phyloP scores from a whole-genome alignment of 495 filamentous ascomycete genomes.

The Neurospora intermedia region DNA sequence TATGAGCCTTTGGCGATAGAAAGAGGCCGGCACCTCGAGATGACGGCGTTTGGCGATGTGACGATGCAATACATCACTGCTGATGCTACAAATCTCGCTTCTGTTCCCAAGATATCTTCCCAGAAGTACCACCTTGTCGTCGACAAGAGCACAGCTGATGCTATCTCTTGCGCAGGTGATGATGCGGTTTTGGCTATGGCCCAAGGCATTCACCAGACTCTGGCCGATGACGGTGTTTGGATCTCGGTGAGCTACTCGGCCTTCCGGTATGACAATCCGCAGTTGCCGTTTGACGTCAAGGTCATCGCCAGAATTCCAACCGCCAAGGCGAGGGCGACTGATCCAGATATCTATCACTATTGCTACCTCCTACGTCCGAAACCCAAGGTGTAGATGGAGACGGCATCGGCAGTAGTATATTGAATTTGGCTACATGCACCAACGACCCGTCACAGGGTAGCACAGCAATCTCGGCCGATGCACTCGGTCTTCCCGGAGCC shows the following conservation, averaged over 20 bases:
- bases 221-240: constrained; percentile 25
- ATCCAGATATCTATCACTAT: constrained; percentile 29
- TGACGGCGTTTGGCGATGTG: constrained; percentile 23
- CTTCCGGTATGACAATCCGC: constrained; percentile 16
- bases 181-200: constrained; percentile 21
- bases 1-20: constrained; percentile 32
- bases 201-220: constrained; percentile 8
- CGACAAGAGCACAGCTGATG: constrained; percentile 34
- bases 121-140: constrained; percentile 22
- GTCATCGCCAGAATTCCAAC: constrained; percentile 24
- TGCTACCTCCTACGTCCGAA: constrained; percentile 27
- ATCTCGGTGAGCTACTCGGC: constrained; percentile 33
- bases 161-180: constrained; percentile 26
- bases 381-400: neutral
- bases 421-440: neutral
- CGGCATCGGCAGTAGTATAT: neutral
- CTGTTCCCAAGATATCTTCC: neutral
- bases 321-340: constrained; percentile 19
- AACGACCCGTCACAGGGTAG: neutral
- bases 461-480: neutral
- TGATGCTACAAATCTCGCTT: constrained; percentile 21
- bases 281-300: constrained; percentile 23
- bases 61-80: constrained; percentile 24
- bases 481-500: neutral
- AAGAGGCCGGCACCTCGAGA: constrained; percentile 22